Base-by-base conservation (phyloP, 257 asterid species). In the Primulina tabacum region DNA sequence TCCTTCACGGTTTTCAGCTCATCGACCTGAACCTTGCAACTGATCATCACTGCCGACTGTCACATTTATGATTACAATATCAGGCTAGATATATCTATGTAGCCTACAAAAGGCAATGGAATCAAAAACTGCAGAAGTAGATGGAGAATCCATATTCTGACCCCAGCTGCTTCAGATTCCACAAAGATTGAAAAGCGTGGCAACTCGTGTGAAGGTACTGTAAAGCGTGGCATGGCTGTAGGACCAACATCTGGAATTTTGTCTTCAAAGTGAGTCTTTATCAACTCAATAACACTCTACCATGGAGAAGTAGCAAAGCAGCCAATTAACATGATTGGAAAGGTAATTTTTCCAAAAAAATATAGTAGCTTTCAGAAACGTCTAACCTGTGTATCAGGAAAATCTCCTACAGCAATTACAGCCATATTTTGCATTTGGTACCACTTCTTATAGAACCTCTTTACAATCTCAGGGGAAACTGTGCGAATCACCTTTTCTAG, bases 161-260 rank as follows among this genome's bases (percentile, higher is more conserved):
- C 98, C 89, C 98, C 98, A 57, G 98, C 95, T 71, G 95, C 96
- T 83, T 91, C 96, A 37, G 96, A 87, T 78, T 91, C 97, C 73
- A 89, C 90, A 68, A 90, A 84, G 81, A 94, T 86, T 64, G 98
- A 92, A 84, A 84, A 86, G 0, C 95, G 95, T 20, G 98, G 90
- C 81, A 86, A 91, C 76, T 79, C 86, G 21, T 92, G 98, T 61
- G 92, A 81, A 69, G 98, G 95, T 76, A 92, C 92, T 9, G 80
- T 78, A 78, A 88, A 88, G 76, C 62, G 75, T n/a, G 96, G 95
- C 69, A 88, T 79, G 73, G 32, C 67, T 55, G 95, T 91, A 72
- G 95, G 86, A 65, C 84, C 84, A 71, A 77, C 73, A 8, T 78
- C 84, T 40, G 92, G 83, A 65, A 75, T 63, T 82, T 92, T 90